These are phyloP conservation scores for Sechiopsis laciniata DNA, from an alignment of 306 rosid genomes.

Conservation along the genomic window DNA sequence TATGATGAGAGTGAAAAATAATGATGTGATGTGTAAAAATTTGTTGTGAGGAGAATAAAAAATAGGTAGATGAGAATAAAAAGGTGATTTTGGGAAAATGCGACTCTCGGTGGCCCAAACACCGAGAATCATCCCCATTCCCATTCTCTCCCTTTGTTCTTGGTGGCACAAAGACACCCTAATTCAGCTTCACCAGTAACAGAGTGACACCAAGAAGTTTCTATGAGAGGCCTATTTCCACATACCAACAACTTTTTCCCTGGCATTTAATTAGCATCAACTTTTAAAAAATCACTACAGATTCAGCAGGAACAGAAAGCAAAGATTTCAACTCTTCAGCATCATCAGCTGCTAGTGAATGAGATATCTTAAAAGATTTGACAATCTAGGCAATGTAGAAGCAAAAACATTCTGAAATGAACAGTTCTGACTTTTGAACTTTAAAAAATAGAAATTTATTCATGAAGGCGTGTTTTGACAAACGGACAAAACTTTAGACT, in stretches of 20 bases:
- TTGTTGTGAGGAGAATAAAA: too few relatives aligned
- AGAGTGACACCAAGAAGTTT: background rate
- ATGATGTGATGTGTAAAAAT: too few relatives aligned
- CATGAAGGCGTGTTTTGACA: constrained; percentile 32
- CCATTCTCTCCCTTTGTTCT: too few relatives aligned
- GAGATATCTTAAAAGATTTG: background rate
- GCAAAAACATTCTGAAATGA: background rate
- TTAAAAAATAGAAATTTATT: background rate
- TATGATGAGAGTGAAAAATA: too few relatives aligned
- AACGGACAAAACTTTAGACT: constrained; percentile 52
- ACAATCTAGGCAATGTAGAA: background rate
- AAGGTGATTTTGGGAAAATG: too few relatives aligned
- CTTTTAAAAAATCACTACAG: background rate
- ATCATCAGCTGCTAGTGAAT: constrained; percentile 1
- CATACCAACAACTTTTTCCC: background rate
- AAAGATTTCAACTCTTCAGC: background rate
- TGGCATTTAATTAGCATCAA: background rate
- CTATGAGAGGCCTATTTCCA: background rate
- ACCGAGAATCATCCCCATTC: too few relatives aligned
- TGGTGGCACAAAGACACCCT: too few relatives aligned
- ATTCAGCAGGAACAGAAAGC: background rate
- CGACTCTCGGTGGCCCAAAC: too few relatives aligned
- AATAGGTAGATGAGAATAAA: too few relatives aligned
- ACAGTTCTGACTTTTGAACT: background rate
- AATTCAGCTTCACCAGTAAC: background rate